Base-by-base conservation (phyloP, 2,329 filamentous ascomycete genomes). In the Fusarium avenaceum region DNA sequence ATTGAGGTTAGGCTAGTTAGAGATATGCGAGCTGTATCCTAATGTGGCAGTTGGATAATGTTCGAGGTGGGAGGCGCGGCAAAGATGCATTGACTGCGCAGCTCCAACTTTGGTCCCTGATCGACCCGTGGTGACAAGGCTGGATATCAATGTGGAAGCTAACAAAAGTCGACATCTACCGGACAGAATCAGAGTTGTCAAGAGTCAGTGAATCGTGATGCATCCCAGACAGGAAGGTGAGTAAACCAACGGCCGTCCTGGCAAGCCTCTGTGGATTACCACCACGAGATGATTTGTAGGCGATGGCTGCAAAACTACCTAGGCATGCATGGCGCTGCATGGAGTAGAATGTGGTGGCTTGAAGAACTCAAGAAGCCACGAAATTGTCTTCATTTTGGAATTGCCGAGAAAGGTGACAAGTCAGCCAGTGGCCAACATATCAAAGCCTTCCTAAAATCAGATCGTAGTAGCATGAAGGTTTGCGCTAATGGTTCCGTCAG, bases 1-100 rank as follows among this genome's bases (percentile, higher is more conserved):
- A 65, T 74, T 88, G 54, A 80, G 79, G 33, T 70, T 63, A 22
- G 32, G 20, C 42, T 86, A 61, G 74, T 55, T 30, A 72, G 54
- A 43, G 51, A 43, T 44, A n/a, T 48, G 33, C 45, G 47, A 45
- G 55, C 30, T 45, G 58, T 55, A 49, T 57, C 55, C 50, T 39
- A 45, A 50, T 53, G 35, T 35, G 65, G 60, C 65, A 65, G 49
- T 38, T 62, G 46, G 32, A 55, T 40, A 60, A 47, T 48, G 48
- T 40, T 53, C 45, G 46, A 50, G 43, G 33, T 50, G 26, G 22
- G 43, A 57, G 33, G 51, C 26, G 43, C 43, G 26, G 7, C 26
- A 26, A 26, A 8, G 26, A 26, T n/a, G 35, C 54, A 55, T 47
- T 54, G 57, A 44, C 58, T 45, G 52, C 50, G 42, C 46, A 47